Evolutionary conservation across 139 green algal species (phyloP).

Genomic region (Coelastrella sp.): DNA sequence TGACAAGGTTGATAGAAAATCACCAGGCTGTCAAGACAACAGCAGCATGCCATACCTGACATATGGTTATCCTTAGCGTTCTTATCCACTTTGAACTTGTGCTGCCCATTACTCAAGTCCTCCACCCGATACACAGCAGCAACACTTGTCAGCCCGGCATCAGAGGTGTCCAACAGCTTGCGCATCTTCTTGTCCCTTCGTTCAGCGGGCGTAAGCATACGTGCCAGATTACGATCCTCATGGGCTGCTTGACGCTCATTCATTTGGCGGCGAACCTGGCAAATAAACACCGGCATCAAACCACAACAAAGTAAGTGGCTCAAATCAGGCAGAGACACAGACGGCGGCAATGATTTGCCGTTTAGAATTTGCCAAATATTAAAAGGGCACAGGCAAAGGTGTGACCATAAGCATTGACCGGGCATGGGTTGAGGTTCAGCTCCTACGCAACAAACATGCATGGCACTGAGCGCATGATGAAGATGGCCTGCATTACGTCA

Average conservation of each 20-base stretch:
- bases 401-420: no score
- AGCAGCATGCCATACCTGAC: conserved; percentile 65
- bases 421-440: no score
- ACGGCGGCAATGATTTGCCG: no score
- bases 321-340: no score
- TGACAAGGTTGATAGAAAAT: no score
- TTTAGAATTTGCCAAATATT: no score
- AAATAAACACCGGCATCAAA: no score
- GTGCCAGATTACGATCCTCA: conserved; percentile 95
- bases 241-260: conserved; percentile 84
- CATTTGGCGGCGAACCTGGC: conserved; percentile 81
- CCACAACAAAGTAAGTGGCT: no score
- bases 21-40: background rate
- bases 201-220: conserved; percentile 96
- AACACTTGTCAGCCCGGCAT: background rate
- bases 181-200: conserved; percentile 93
- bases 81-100: conserved; percentile 93
- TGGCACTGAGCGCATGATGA: no score
- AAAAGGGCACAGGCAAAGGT: no score
- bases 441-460: no score
- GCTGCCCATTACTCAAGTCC: conserved; percentile 59
- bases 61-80: conserved; percentile 95
- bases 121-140: conserved; percentile 42
- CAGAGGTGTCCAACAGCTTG: conserved; percentile 87
- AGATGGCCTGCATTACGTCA: no score